A percentile compares a stretch with the other conserved stretches of the same genome.
These are phyloP conservation scores for Acanthamoeba culbertsoni DNA, from an alignment of 208 protist genomes.

Conservation along the genomic window DNA sequence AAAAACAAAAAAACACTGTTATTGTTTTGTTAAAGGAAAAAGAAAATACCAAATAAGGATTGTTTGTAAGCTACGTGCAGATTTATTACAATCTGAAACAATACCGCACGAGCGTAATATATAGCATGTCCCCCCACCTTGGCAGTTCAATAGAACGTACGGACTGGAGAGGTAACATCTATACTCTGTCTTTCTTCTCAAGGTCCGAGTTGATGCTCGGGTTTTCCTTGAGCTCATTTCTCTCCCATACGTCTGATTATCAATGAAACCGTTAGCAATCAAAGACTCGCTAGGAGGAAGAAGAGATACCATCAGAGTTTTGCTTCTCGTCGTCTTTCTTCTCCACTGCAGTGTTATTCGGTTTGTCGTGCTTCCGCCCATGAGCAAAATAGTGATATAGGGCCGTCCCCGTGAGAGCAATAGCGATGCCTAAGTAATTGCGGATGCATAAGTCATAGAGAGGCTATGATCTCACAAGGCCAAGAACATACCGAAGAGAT, in stretches of 20 bases:
- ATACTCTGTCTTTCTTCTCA: background rate
- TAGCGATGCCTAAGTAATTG: background rate
- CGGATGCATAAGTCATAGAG: background rate
- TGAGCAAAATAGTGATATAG: slow-evolving; percentile 13
- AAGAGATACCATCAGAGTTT: background rate
- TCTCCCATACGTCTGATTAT: background rate
- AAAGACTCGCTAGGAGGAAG: background rate
- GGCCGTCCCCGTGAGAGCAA: background rate
- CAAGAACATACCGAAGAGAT: background rate
- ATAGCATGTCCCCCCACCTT: background rate
- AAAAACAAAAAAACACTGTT: no score
- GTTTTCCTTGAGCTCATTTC: background rate
- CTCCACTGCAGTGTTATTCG: background rate
- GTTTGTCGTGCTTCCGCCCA: background rate
- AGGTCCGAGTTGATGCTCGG: background rate
- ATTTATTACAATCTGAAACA: background rate
- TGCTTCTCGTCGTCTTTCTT: background rate
- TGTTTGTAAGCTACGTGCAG: background rate
- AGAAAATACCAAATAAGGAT: background rate
- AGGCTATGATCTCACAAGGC: background rate
- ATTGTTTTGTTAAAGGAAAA: no score
- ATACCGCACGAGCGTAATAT: no score
- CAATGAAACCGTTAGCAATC: no score
- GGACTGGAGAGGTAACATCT: no score
- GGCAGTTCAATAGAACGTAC: background rate